Base-by-base conservation (phyloP, 1,284 basidiomycete species). In the Ceratorhiza oryzae-sativae region DNA sequence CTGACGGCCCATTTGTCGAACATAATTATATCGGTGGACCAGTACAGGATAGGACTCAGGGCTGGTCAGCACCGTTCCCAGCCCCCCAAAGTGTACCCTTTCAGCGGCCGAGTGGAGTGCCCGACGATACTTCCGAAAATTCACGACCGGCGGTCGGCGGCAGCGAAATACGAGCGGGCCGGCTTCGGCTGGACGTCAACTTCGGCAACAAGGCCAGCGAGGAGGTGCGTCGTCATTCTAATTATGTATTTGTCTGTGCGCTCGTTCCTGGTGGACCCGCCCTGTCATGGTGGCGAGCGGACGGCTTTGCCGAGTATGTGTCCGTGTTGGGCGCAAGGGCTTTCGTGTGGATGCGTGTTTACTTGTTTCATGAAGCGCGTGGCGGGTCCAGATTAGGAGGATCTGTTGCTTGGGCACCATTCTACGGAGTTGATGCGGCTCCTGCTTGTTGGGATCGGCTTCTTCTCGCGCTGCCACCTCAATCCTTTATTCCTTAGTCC, bases 391-490 rank as follows among this genome's bases (percentile, higher is more conserved):
- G 46, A 30, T 42, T 48, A 48, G 42, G 30, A 32, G 46, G 61
- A 39, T 46, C 30, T 49, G 46, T 48, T 39, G 61, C 25, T 27
- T 63, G 41, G 42, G 23, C 23, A n/a, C 23, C 5, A 32, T 23
- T 45, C 41, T 45, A 8, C 25, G 23, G 39, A 23, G 20, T 60
- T 60, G 39, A 25, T 60, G 49, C 58, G 48, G 30, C 27, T 48
- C 36, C 60, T 62, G 61, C 20, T 63, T 3, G 45, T 30, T 32
- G 55, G 30, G 32, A 23, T 34, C 61, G 8, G 45, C 34, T 49
- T 63, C 42, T 46, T 42, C 46, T 67, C 55, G 62, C 62, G 27
- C 49, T 42, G 62, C 62, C 62, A 67, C 62, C 48, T 39, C 48
- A 25, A 23, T 27, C 27, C 46, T 63, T 48, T 53, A 27, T 67